Conservation (phyloP, 1,284 basidiomycete genomes). For the Tranzscheliella williamsii region DNA sequence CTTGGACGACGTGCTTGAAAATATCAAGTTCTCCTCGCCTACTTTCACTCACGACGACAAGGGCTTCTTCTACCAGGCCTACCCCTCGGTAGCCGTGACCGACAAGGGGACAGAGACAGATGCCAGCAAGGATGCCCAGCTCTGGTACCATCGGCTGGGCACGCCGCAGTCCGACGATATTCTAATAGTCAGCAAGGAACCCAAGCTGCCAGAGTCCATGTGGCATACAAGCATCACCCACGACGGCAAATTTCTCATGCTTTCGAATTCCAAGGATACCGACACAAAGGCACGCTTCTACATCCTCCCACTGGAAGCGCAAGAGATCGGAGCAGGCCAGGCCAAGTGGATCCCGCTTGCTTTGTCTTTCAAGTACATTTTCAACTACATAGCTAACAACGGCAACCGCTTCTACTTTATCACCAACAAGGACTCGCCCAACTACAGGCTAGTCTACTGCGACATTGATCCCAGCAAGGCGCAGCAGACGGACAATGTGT, state of each 20-base stretch:
- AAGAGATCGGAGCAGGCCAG: constrained; percentile 5
- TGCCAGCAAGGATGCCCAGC: constrained; percentile 53
- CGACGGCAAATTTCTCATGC: constrained; percentile 51
- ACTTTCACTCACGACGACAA: constrained; percentile 55
- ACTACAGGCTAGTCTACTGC: constrained; percentile 50
- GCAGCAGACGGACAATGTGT: constrained; percentile 35
- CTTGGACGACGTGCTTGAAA: constrained; percentile 44
- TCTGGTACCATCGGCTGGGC: constrained; percentile 57
- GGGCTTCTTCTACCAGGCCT: constrained; percentile 58
- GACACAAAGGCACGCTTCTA: constrained; percentile 51
- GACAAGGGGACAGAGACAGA: constrained; percentile 59
- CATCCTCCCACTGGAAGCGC: constrained; percentile 40
- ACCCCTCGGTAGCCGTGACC: constrained; percentile 38
- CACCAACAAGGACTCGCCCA: constrained; percentile 57
- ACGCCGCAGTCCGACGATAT: constrained; percentile 51
- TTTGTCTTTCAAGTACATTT: constrained; percentile 48
- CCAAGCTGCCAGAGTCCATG: constrained; percentile 44
- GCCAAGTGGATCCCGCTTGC: constrained; percentile 54
- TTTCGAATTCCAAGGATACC: constrained; percentile 53
- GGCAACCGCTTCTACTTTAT: constrained; percentile 55
- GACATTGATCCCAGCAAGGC: constrained; percentile 37
- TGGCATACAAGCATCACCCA: constrained; percentile 50
- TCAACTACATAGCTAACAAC: constrained; percentile 52
- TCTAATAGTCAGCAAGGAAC: constrained; percentile 50
- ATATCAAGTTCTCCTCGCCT: constrained; percentile 54